Evolutionary conservation across 108 stramenopile species (phyloP).

Genomic region (Discostella pseudostelligera): DNA sequence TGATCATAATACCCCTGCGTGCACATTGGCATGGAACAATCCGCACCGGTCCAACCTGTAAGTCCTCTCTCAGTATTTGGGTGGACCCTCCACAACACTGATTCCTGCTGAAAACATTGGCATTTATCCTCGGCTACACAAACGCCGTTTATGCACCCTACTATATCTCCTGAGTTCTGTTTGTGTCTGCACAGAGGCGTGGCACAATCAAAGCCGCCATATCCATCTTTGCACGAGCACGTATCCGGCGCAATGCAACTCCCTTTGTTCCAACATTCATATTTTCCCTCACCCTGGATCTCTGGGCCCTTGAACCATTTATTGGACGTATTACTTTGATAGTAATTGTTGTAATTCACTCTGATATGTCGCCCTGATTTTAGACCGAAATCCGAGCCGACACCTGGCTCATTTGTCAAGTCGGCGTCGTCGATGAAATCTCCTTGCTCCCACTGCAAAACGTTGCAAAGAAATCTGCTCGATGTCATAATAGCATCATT

Average conservation of each 20-base stretch:
- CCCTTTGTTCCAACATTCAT: conserved; percentile 61
- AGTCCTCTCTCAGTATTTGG: conserved; percentile 50
- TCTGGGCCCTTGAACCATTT: conserved; percentile 49
- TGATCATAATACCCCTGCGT: conserved; percentile 80
- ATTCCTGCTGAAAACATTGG: conserved; percentile 51
- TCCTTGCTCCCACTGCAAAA: conserved; percentile 72
- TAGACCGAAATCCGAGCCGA: conserved; percentile 42
- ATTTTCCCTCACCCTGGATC: conserved; percentile 77
- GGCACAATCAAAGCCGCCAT: conserved; percentile 72
- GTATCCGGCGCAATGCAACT: conserved; percentile 76
- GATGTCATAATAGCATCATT: conserved; percentile 34
- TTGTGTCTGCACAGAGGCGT: conserved; percentile 79
- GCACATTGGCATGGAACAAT: conserved; percentile 86
- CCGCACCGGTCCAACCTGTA: conserved; percentile 80
- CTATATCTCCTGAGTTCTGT: conserved; percentile 45
- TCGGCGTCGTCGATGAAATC: conserved; percentile 75
- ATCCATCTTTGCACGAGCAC: conserved; percentile 81
- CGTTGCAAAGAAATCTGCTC: conserved; percentile 65
- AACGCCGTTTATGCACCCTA: conserved; percentile 73
- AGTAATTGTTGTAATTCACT: conserved; percentile 79
- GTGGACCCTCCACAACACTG: conserved; percentile 58
- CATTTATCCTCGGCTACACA: conserved; percentile 74
- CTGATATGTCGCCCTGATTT: conserved; percentile 57
- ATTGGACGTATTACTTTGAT: conserved; percentile 25
- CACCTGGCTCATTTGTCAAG: conserved; percentile 14